phyloP scores from a whole-genome alignment of 2,329 filamentous ascomycete species.

The Catunica adiposa region DNA sequence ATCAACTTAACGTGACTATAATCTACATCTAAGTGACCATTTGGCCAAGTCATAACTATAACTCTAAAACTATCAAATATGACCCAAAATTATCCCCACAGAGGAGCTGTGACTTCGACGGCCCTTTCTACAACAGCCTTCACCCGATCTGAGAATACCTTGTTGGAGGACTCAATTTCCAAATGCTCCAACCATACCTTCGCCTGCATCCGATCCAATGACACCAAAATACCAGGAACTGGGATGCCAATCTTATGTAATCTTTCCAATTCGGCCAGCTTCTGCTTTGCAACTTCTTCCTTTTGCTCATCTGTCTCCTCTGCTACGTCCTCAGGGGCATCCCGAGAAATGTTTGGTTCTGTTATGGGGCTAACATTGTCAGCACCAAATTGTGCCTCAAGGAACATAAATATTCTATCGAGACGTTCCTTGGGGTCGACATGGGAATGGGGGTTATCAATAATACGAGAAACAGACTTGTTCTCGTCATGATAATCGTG shows the following conservation, averaged over 20 bases:
- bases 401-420: slow-evolving; percentile 78
- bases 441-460: slow-evolving; percentile 55
- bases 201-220: slow-evolving; percentile 73
- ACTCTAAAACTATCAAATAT: background rate
- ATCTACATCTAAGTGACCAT: background rate
- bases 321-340: slow-evolving; percentile 19
- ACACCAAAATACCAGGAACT: slow-evolving; percentile 74
- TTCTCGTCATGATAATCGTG: slow-evolving; percentile 26
- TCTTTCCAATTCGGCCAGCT: slow-evolving; percentile 54
- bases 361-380: slow-evolving; percentile 68
- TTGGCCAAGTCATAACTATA: background rate
- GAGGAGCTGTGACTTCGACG: slow-evolving; percentile 67
- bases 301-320: slow-evolving; percentile 24
- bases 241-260: slow-evolving; percentile 75
- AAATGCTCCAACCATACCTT: slow-evolving; percentile 84
- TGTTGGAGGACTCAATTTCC: slow-evolving; percentile 72
- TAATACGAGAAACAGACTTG: slow-evolving; percentile 19
- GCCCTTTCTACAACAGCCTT: slow-evolving; percentile 79
- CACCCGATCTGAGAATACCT: slow-evolving; percentile 67
- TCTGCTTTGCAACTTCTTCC: slow-evolving; percentile 38
- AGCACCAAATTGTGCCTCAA: slow-evolving; percentile 87
- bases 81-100: slow-evolving; percentile 37
- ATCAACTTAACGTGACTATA: background rate
- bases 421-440: slow-evolving; percentile 61
- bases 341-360: slow-evolving; percentile 33